These are phyloP conservation scores for Pythium graminicola DNA, from an alignment of 352 stramenopile species.

Conservation along the genomic window DNA sequence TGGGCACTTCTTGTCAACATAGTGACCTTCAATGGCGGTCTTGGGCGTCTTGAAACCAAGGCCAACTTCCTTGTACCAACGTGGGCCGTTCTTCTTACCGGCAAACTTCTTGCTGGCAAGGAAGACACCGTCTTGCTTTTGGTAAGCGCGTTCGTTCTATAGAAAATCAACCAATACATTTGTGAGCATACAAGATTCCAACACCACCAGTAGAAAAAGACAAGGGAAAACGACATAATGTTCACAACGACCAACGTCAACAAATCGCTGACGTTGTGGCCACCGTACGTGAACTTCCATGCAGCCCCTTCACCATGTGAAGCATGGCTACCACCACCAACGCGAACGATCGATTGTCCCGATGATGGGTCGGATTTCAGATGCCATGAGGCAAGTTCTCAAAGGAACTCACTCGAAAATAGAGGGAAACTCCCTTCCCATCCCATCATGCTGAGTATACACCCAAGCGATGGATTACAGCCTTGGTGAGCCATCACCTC, in stretches of 20 bases:
- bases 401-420: slow-evolving; percentile 2
- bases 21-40: slow-evolving; percentile 91
- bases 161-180: too few relatives aligned
- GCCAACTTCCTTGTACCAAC: slow-evolving; percentile 96
- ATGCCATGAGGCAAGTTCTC: background rate
- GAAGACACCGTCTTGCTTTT: slow-evolving; percentile 99
- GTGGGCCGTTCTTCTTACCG: slow-evolving; percentile 92
- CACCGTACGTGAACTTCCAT: background rate
- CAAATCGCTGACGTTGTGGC: too few relatives aligned
- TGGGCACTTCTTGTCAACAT: slow-evolving; percentile 99
- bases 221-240: slow-evolving; percentile 2
- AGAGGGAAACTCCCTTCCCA: background rate
- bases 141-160: slow-evolving; percentile 98
- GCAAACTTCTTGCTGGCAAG: slow-evolving; percentile 95
- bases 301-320: background rate
- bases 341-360: slow-evolving; percentile 24
- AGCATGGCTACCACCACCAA: background rate
- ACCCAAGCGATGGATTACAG: slow-evolving; percentile 55
- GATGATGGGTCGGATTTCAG: slow-evolving; percentile 27
- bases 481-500: slow-evolving; percentile 73
- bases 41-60: slow-evolving; percentile 99
- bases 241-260: background rate
- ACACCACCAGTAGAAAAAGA: background rate
- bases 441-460: background rate
- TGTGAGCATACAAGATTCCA: background rate